phyloP scores from a whole-genome alignment of 2,329 filamentous ascomycete genomes.

The Hypoxylon sp. region DNA sequence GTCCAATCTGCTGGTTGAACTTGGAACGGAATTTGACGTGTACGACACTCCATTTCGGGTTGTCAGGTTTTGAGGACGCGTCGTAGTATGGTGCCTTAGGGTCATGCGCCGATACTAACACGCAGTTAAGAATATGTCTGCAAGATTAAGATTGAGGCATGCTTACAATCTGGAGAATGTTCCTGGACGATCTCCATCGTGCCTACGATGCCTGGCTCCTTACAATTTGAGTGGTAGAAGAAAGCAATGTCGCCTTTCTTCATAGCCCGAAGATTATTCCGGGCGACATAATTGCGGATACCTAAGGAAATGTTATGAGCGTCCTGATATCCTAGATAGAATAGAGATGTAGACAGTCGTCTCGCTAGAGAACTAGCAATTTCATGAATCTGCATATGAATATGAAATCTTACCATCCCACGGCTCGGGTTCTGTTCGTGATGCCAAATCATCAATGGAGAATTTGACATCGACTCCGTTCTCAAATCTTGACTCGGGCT shows the following conservation, averaged over 20 bases:
- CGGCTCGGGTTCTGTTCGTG: conserved; percentile 81
- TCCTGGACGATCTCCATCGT: conserved; percentile 91
- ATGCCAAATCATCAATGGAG: conserved; percentile 89
- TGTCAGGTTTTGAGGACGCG: conserved; percentile 75
- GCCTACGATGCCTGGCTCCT: conserved; percentile 88
- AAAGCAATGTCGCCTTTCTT: conserved; percentile 92
- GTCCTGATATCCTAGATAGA: conserved; percentile 25
- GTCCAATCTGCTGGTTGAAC: conserved; percentile 77
- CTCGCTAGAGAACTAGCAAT: conserved; percentile 22
- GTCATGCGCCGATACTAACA: conserved; percentile 78
- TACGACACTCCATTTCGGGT: conserved; percentile 89
- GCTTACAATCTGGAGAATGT: conserved; percentile 81
- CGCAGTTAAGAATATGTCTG: conserved; percentile 46
- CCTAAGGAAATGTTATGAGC: conserved; percentile 49
- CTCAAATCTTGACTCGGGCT: conserved; percentile 88
- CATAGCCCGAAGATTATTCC: conserved; percentile 94
- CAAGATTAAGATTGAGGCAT: not conserved
- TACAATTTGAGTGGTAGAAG: conserved; percentile 97
- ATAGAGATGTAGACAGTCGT: conserved; percentile 13
- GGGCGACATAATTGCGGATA: conserved; percentile 67
- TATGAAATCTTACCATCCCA: conserved; percentile 82
- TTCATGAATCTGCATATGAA: conserved; percentile 9
- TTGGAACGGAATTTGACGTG: conserved; percentile 90
- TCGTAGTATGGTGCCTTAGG: conserved; percentile 86
- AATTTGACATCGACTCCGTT: conserved; percentile 92